phyloP scores from a whole-genome alignment of 345 rosid genomes.

The Lenwebbia sp. region DNA sequence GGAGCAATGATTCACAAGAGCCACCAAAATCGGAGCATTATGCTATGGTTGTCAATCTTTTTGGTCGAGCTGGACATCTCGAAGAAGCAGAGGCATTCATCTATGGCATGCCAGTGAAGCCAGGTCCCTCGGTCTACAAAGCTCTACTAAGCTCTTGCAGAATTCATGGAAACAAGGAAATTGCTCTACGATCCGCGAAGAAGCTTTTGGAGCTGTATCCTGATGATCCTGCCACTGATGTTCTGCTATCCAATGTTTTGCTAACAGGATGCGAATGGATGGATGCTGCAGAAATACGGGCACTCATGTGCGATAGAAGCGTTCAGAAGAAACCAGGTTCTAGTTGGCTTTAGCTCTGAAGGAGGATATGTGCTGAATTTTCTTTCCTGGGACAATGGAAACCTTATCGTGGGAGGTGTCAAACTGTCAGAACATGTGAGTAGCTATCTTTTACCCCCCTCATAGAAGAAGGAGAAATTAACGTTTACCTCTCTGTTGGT shows the following conservation, averaged over 20 bases:
- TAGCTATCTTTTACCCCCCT: background rate
- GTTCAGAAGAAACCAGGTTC: constrained; percentile 19
- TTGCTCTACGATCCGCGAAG: constrained; percentile 15
- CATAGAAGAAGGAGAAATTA: background rate
- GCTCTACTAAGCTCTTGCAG: constrained; percentile 27
- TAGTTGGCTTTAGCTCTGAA: constrained; percentile 14
- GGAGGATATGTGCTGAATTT: background rate
- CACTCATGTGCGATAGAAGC: constrained; percentile 16
- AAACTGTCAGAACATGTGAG: background rate
- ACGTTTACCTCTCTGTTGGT: background rate
- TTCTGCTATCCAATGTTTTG: constrained; percentile 17
- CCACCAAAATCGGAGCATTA: constrained; percentile 21
- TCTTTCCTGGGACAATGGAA: background rate
- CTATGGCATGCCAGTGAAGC: constrained; percentile 10
- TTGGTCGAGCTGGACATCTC: constrained; percentile 29
- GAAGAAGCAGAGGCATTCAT: constrained; percentile 20
- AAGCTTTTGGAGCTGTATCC: constrained; percentile 23
- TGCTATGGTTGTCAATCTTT: constrained; percentile 20
- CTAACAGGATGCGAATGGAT: constrained; percentile 9
- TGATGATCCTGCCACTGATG: constrained; percentile 19
- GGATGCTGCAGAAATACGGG: constrained; percentile 11
- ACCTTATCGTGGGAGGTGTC: background rate
- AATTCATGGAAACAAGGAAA: constrained; percentile 25
- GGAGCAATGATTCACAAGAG: background rate
- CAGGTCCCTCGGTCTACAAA: constrained; percentile 17